Percentiles rank a stretch among this genome's conserved stretches.
phyloP scores from a whole-genome alignment of 179 eudicot species.

The Monotropa hypopitys region DNA sequence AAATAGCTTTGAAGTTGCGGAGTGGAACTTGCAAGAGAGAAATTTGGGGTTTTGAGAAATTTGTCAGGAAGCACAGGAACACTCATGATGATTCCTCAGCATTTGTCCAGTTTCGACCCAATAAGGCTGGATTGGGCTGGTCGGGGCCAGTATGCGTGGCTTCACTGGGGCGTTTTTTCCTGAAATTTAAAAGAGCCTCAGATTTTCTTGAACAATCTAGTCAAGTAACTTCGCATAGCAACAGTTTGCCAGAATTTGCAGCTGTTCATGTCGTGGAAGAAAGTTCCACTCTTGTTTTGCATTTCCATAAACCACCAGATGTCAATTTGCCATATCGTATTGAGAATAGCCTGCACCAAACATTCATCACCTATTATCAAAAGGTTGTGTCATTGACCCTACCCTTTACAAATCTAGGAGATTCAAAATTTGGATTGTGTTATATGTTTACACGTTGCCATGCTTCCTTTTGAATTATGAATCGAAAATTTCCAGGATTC shows the following conservation, averaged over 20 bases:
- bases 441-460: background rate
- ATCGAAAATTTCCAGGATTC: slow-evolving; percentile 45
- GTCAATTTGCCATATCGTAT: slow-evolving; percentile 69
- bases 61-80: slow-evolving; percentile 65
- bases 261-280: slow-evolving; percentile 75
- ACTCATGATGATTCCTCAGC: slow-evolving; percentile 44
- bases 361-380: slow-evolving; percentile 69
- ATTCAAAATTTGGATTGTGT: background rate
- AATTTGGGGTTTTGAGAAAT: slow-evolving; percentile 40
- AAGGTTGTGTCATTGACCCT: slow-evolving; percentile 39
- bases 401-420: slow-evolving; percentile 1
- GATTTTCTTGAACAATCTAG: slow-evolving; percentile 32
- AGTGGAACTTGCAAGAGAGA: slow-evolving; percentile 35
- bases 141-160: slow-evolving; percentile 99
- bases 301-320: slow-evolving; percentile 52
- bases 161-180: slow-evolving; percentile 79
- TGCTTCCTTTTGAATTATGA: background rate
- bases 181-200: slow-evolving; percentile 50
- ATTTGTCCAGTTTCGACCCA: slow-evolving; percentile 57
- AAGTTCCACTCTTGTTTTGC: slow-evolving; percentile 68
- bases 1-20: slow-evolving; percentile 40
- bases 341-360: slow-evolving; percentile 57
- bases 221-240: slow-evolving; percentile 14
- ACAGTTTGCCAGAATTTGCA: slow-evolving; percentile 41
- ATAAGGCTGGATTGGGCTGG: slow-evolving; percentile 52